Evolutionary conservation across 495 filamentous ascomycete genomes (phyloP).

Genomic region (Hypoxylon perforatum): DNA sequence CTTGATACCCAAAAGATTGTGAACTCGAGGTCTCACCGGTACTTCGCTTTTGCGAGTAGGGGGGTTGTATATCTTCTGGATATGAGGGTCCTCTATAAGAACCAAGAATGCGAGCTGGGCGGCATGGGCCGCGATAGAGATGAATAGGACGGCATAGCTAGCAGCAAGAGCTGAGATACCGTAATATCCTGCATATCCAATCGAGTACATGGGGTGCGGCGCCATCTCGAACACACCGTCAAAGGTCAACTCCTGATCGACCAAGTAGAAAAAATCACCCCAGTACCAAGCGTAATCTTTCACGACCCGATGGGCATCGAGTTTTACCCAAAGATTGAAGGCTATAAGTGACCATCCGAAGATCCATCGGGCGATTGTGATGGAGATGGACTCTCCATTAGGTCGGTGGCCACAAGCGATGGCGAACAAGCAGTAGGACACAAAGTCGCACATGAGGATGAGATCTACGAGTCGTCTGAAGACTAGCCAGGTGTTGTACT

Average conservation of each 20-base stretch:
- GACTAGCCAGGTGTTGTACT: constrained; percentile 99
- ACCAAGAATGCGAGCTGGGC: constrained; percentile 93
- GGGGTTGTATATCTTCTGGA: constrained; percentile 97
- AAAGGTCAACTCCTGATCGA: constrained; percentile 97
- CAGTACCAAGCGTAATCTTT: constrained; percentile 99
- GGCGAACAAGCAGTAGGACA: constrained; percentile 95
- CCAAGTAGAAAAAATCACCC: constrained; percentile 99
- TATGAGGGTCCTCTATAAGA: constrained; percentile 94
- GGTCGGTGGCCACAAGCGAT: constrained; percentile 85
- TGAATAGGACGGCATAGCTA: constrained; percentile 95
- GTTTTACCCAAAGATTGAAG: constrained; percentile 99
- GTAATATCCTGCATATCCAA: constrained; percentile 97
- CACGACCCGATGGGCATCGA: constrained; percentile 97
- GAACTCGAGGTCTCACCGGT: constrained; percentile 64
- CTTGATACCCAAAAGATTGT: constrained; percentile 80
- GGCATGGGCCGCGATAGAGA: constrained; percentile 94
- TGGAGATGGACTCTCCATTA: constrained; percentile 71
- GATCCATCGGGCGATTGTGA: constrained; percentile 82
- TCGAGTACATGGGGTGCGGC: constrained; percentile 98
- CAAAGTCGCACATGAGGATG: constrained; percentile 98
- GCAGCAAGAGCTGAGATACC: constrained; percentile 99
- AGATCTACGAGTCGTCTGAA: constrained; percentile 95
- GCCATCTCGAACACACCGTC: constrained; percentile 99
- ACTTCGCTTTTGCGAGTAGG: constrained; percentile 71
- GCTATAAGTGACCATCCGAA: constrained; percentile 81